phyloP scores from a whole-genome alignment of 192 early-diverging fungal genomes.

The Borealophlyctis nickersoniae region DNA sequence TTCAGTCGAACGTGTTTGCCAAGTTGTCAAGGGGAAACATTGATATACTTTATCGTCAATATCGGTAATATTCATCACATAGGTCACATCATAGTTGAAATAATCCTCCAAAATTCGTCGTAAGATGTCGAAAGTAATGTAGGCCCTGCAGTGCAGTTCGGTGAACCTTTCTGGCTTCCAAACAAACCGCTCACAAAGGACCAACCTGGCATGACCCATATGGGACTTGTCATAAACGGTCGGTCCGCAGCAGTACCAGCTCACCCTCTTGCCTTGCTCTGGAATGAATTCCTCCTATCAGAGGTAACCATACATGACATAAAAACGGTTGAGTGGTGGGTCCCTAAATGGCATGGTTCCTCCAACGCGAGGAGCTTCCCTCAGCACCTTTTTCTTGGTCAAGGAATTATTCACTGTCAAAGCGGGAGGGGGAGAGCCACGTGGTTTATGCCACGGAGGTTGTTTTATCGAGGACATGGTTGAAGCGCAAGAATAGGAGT shows the following conservation, averaged over 20 bases:
- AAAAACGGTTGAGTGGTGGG: background rate
- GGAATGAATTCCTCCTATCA: conserved; percentile 86
- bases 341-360: background rate
- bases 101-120: conserved; percentile 93
- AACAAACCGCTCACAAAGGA: background rate
- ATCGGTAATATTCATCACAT: conserved; percentile 98
- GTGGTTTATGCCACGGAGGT: conserved; percentile 66
- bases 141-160: conserved; percentile 55
- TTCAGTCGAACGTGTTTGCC: background rate
- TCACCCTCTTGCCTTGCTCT: conserved; percentile 70
- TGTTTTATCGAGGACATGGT: conserved; percentile 39
- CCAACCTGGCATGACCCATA: conserved; percentile 89
- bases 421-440: conserved; percentile 39
- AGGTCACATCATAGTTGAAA: conserved; percentile 88
- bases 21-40: background rate
- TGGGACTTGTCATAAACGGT: conserved; percentile 96
- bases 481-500: background rate
- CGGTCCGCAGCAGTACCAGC: conserved; percentile 98
- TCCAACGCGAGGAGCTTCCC: background rate
- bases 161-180: background rate
- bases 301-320: background rate
- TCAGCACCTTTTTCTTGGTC: conserved; percentile 75
- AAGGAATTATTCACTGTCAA: conserved; percentile 80
- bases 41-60: conserved; percentile 94
- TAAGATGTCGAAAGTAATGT: conserved; percentile 89